phyloP scores from a whole-genome alignment of 495 filamentous ascomycete genomes.

The Bryoglossum gracile region DNA sequence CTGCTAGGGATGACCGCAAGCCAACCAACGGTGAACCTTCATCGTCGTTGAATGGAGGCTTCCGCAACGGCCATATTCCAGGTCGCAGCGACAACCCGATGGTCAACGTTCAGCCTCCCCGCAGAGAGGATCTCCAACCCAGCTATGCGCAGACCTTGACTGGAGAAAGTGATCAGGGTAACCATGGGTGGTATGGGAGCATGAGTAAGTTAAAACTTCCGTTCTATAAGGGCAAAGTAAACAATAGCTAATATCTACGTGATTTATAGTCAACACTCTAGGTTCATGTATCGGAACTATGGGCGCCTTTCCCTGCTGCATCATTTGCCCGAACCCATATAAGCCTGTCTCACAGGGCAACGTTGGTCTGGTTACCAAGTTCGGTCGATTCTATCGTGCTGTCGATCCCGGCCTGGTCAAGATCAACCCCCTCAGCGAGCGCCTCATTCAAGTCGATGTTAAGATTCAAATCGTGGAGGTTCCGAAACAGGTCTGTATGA shows the following conservation, averaged over 20 bases:
- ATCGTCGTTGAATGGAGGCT: conserved; percentile 18
- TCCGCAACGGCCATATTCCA: conserved; percentile 12
- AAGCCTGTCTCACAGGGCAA: conserved; percentile 89
- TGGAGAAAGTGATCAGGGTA: conserved; percentile 59
- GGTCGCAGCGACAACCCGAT: conserved; percentile 31
- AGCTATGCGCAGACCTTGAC: conserved; percentile 74
- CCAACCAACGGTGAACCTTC: conserved; percentile 2
- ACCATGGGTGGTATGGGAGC: conserved; percentile 83
- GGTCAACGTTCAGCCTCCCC: conserved; percentile 77
- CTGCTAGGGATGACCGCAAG: conserved; percentile 6
- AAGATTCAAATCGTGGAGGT: conserved; percentile 99
- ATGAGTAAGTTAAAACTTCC: conserved; percentile 55
- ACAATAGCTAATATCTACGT: not conserved
- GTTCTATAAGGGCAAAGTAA: not conserved
- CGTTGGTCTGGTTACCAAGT: conserved; percentile 91
- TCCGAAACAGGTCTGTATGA: conserved; percentile 96
- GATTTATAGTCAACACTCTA: conserved; percentile 69
- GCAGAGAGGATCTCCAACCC: conserved; percentile 77
- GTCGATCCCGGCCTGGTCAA: conserved; percentile 97
- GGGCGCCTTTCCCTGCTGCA: conserved; percentile 87
- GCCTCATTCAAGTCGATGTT: conserved; percentile 86
- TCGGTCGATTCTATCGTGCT: conserved; percentile 91
- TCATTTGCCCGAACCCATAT: conserved; percentile 93
- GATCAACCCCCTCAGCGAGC: conserved; percentile 94
- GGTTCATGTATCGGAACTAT: conserved; percentile 70